These are phyloP conservation scores for Pseudogymnoascus sp. DNA, from an alignment of 2,329 filamentous ascomycete species.

Conservation along the genomic window DNA sequence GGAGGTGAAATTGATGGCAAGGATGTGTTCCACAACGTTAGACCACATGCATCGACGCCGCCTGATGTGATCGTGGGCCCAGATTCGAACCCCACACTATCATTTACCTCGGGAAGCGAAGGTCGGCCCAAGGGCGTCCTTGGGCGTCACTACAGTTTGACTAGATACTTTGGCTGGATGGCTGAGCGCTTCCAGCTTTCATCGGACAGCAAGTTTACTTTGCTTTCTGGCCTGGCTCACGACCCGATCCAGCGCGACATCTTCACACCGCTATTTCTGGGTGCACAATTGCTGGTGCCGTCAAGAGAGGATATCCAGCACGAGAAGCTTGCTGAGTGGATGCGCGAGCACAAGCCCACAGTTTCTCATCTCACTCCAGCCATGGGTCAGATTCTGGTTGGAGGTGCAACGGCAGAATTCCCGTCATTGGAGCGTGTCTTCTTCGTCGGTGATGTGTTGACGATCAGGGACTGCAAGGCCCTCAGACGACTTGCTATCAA, in stretches of 20 bases:
- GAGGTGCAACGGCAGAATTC: slow-evolving; percentile 70
- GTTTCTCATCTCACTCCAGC: slow-evolving; percentile 89
- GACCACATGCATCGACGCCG: slow-evolving; percentile 42
- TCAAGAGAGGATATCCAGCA: slow-evolving; percentile 78
- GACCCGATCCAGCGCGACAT: slow-evolving; percentile 68
- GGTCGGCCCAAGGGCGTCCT: slow-evolving; percentile 79
- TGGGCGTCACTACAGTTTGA: slow-evolving; percentile 77
- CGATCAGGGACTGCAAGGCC: slow-evolving; percentile 70
- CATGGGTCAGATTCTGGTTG: slow-evolving; percentile 93
- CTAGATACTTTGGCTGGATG: slow-evolving; percentile 94
- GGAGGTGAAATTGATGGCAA: slow-evolving; percentile 60
- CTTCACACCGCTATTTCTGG: slow-evolving; percentile 83
- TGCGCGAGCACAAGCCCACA: slow-evolving; percentile 64
- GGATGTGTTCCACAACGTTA: slow-evolving; percentile 54
- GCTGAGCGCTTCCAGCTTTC: slow-evolving; percentile 69
- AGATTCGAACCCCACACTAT: slow-evolving; percentile 71
- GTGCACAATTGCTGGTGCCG: slow-evolving; percentile 71
- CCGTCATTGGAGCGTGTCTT: slow-evolving; percentile 71
- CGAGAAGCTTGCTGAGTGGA: slow-evolving; percentile 83
- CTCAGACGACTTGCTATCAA: slow-evolving; percentile 73
- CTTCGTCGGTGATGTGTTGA: slow-evolving; percentile 87
- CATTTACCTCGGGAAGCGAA: slow-evolving; percentile 68
- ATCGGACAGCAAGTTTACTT: slow-evolving; percentile 67
- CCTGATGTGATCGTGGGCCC: slow-evolving; percentile 77
- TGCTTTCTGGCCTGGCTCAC: slow-evolving; percentile 79